Evolutionary conservation across 352 stramenopile species (phyloP), one percentile per base, ranked within the genome.

Genomic region (Globisporangium splendens): DNA sequence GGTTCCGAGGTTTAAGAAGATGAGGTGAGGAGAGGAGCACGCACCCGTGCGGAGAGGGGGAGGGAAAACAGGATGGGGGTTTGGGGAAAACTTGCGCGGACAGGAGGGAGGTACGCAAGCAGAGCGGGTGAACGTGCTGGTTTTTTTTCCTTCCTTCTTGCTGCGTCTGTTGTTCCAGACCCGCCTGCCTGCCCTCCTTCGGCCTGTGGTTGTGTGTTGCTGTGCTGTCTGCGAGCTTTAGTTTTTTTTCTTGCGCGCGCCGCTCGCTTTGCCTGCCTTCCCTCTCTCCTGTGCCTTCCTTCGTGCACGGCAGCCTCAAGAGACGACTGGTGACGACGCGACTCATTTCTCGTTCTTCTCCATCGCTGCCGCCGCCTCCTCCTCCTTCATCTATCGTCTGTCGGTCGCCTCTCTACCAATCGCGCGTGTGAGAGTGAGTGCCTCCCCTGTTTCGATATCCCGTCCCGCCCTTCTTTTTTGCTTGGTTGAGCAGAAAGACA

Each of bases 161-260:
- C 3, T 35, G 7, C 28, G 28, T 35, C 28, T 35, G 28, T 35
- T 35, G 28, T 35, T 35, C 28, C 28, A 44, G 17, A 42, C 51
- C 33, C 33, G 33, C 13, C 42, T 24, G 44, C 10, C 15, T 33
- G 8, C 17, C 46, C 42, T 43, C 20, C 33, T 38, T 42, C 17
- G 35, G 38, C 21, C 46, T 46, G 50, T 46, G 44, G 44, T 20
- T 46, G 28, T 49, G 18, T 46, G 28, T 12, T 44, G 33, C 6
- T n/a, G n/a, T n/a, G n/a, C n/a, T 28, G 33, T 5, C 44, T 31
- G 54, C 35, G 43, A 17, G 35, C 35, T 28, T 61, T 65, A 69
- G 56, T 66, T 66, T 69, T 61, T 61, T 54, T 53, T 69, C 58
- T 66, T 53, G 56, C 55, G 46, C 50, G 22, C 42, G 44, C 28